phyloP scores from a whole-genome alignment of 805 yeast genomes.

The Saccharomycopsis capsularis region DNA sequence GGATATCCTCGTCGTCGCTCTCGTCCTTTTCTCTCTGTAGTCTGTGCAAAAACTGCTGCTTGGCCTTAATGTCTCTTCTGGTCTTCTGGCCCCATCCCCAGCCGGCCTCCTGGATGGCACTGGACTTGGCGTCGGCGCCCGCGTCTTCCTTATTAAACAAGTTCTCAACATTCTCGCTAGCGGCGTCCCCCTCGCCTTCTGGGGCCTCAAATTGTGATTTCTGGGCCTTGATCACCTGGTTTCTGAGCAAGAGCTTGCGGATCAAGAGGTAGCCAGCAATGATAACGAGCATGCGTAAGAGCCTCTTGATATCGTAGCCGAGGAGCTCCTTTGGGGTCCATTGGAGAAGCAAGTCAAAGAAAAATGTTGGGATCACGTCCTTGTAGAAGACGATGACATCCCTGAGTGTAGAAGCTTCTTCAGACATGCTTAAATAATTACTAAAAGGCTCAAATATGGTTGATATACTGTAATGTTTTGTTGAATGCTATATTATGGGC shows the following conservation, averaged over 20 bases:
- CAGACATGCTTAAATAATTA: background rate
- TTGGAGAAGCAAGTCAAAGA: constrained; percentile 5
- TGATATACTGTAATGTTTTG: no score
- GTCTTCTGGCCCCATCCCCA: constrained; percentile 21
- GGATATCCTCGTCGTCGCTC: constrained; percentile 20
- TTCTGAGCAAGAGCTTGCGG: constrained; percentile 14
- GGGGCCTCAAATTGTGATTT: constrained; percentile 2
- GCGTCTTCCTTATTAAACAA: constrained; percentile 10
- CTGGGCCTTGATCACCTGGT: constrained; percentile 15
- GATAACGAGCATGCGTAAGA: constrained; percentile 11
- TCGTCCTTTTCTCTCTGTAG: background rate
- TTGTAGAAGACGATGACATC: constrained; percentile 6
- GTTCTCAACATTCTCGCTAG: constrained; percentile 14
- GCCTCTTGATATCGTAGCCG: constrained; percentile 11
- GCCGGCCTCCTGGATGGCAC: constrained; percentile 16
- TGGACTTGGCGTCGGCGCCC: constrained; percentile 4
- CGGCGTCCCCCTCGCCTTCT: background rate
- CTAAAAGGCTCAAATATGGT: no score
- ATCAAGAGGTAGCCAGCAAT: constrained; percentile 18
- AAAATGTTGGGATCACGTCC: constrained; percentile 14
- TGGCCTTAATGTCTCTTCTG: constrained; percentile 11
- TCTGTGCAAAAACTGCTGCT: constrained; percentile 6
- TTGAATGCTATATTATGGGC: no score
- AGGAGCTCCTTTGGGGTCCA: constrained; percentile 16
- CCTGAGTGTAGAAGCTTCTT: constrained; percentile 1